Conservation (phyloP, 2,329 filamentous ascomycete species). For the Trichophyton verrucosum region DNA sequence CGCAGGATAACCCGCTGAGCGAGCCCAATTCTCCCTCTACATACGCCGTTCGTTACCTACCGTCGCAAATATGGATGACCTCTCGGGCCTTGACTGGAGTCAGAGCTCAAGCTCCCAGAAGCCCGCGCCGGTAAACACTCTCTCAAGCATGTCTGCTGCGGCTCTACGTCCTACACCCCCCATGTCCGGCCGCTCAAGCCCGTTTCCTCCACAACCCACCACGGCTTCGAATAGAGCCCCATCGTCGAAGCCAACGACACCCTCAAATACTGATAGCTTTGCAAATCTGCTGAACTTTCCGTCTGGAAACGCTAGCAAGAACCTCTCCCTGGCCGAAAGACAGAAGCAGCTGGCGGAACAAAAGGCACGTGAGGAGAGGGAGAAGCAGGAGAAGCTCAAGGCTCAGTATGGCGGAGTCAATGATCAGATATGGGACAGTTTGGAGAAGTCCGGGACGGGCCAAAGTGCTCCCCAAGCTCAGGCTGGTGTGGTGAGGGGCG, state of each 20-base stretch:
- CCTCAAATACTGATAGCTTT: constrained; percentile 42
- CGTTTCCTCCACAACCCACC: constrained; percentile 22
- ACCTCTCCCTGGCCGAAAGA: constrained; percentile 54
- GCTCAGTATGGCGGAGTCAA: constrained; percentile 56
- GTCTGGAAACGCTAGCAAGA: constrained; percentile 42
- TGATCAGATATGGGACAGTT: constrained; percentile 60
- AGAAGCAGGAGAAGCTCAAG: constrained; percentile 58
- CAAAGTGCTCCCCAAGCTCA: constrained; percentile 21
- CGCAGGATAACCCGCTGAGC: not conserved
- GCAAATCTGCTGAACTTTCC: constrained; percentile 52
- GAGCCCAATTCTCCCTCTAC: not conserved
- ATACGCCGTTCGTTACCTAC: constrained; percentile 5
- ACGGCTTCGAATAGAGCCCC: constrained; percentile 21
- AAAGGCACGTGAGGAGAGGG: constrained; percentile 60
- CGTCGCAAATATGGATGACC: constrained; percentile 32
- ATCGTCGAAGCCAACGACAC: constrained; percentile 30
- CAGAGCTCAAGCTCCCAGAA: constrained; percentile 23
- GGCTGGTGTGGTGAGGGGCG: constrained; percentile 28
- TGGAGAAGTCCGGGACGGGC: constrained; percentile 44
- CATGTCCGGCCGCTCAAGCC: constrained; percentile 33
- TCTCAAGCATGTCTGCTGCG: constrained; percentile 21
- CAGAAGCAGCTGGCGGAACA: constrained; percentile 64
- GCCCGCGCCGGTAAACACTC: constrained; percentile 26
- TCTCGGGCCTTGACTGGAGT: constrained; percentile 36
- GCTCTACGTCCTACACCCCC: constrained; percentile 26